phyloP scores from a whole-genome alignment of 495 filamentous ascomycete species.

The Penicillium tannophilum region DNA sequence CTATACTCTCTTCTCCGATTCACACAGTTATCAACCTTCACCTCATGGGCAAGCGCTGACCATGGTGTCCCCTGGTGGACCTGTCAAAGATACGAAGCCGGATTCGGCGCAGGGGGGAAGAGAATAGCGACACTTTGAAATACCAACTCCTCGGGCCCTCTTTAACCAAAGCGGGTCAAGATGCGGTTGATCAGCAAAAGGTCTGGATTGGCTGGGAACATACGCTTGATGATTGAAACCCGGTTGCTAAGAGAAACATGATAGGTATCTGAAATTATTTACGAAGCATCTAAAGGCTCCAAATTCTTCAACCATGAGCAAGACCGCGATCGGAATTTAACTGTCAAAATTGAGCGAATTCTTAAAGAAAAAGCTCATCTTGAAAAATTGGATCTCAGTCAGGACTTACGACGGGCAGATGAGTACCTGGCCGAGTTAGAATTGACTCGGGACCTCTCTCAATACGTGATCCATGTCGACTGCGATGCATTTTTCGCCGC shows the following conservation, averaged over 20 bases:
- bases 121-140: conserved; percentile 58
- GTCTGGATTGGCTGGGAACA: conserved; percentile 39
- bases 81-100: conserved; percentile 14
- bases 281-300: conserved; percentile 93
- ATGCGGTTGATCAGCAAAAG: conserved; percentile 89
- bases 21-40: not conserved
- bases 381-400: conserved; percentile 71
- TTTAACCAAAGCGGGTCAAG: conserved; percentile 91
- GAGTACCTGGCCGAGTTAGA: conserved; percentile 82
- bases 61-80: conserved; percentile 29
- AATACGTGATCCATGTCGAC: conserved; percentile 87
- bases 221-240: too few relatives aligned
- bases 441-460: conserved; percentile 73
- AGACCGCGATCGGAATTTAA: conserved; percentile 76
- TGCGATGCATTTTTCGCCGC: conserved; percentile 98
- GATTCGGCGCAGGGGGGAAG: conserved; percentile 7
- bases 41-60: conserved; percentile 21
- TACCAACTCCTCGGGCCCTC: conserved; percentile 86
- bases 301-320: conserved; percentile 97
- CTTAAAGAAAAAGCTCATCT: conserved; percentile 74
- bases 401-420: conserved; percentile 75
- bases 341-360: conserved; percentile 83
- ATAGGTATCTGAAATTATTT: conserved; percentile 93
- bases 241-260: conserved; percentile 1
- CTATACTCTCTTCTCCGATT: conserved; percentile 1